A percentile compares a stretch with the other conserved stretches of the same genome.
These are phyloP conservation scores for Echinochloa phyllopogon DNA, from an alignment of 176 grass and related monocot genomes.

Conservation along the genomic window DNA sequence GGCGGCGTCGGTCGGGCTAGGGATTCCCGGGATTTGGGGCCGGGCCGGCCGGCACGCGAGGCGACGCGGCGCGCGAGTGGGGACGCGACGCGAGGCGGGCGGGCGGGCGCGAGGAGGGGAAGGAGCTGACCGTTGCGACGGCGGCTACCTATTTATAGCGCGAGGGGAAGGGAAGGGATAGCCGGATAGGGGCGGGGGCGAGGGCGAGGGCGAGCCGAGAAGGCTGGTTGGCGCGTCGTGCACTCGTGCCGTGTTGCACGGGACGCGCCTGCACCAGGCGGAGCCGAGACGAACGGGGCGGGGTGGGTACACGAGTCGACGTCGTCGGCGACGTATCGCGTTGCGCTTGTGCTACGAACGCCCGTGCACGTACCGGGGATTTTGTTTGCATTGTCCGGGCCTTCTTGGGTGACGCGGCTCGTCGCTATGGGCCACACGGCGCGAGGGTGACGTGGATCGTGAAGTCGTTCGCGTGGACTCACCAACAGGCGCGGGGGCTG, in stretches of 20 bases:
- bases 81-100: not conserved
- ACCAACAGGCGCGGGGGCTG: too few species aligned
- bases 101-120: not conserved
- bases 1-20: slow-evolving; percentile 14
- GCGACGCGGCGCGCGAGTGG: not conserved
- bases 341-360: not conserved
- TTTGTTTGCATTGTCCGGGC: not conserved
- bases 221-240: slow-evolving; percentile 1
- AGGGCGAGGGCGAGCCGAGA: not conserved
- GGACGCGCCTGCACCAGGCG: slow-evolving; percentile 42
- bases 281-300: not conserved
- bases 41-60: not conserved
- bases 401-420: too few species aligned
- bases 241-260: not conserved
- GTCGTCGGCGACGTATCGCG: not conserved
- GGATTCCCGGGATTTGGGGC: not conserved
- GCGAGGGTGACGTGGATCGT: too few species aligned
- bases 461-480: not conserved
- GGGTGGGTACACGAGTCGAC: not conserved
- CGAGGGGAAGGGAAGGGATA: not conserved
- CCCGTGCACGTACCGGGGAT: not conserved
- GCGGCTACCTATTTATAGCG: slow-evolving; percentile 52
- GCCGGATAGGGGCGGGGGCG: not conserved
- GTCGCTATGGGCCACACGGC: not conserved
- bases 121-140: slow-evolving; percentile 21